These are phyloP conservation scores for Phanerochaete carnosa DNA, from an alignment of 768 basidiomycete genomes.

Conservation along the genomic window DNA sequence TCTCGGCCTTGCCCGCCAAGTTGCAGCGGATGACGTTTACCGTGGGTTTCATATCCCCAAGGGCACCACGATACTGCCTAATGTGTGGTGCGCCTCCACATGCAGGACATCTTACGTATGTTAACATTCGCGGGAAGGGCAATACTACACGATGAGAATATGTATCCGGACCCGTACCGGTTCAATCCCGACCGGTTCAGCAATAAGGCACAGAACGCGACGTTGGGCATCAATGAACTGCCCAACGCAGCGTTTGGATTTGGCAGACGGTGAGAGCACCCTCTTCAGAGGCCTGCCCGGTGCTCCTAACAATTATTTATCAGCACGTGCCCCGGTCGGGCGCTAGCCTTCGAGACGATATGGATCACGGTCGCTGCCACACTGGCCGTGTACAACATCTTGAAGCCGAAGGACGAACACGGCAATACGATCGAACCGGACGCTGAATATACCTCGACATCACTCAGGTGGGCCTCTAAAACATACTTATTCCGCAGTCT, in stretches of 20 bases:
- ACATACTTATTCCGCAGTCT: neutral
- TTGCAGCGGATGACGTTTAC: conserved; percentile 26
- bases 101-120: neutral
- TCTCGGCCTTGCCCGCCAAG: conserved; percentile 8
- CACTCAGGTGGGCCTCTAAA: conserved; percentile 22
- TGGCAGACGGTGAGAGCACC: conserved; percentile 17
- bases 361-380: conserved; percentile 22
- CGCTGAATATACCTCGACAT: conserved; percentile 30
- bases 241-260: conserved; percentile 29
- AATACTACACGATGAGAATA: conserved; percentile 35
- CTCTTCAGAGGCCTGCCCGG: neutral
- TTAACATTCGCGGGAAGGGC: conserved; percentile 20
- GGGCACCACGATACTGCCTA: conserved; percentile 17
- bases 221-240: conserved; percentile 25
- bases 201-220: conserved; percentile 27
- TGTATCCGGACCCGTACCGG: conserved; percentile 29
- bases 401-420: conserved; percentile 12
- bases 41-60: conserved; percentile 26
- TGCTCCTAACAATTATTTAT: neutral
- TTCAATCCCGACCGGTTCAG: conserved; percentile 41
- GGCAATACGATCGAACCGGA: conserved; percentile 25
- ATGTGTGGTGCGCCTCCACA: conserved; percentile 10
- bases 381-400: conserved; percentile 18
- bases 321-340: conserved; percentile 23
- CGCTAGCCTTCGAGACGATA: conserved; percentile 19